phyloP scores from a whole-genome alignment of 208 protist species.

The Blechomonas ayalai region DNA sequence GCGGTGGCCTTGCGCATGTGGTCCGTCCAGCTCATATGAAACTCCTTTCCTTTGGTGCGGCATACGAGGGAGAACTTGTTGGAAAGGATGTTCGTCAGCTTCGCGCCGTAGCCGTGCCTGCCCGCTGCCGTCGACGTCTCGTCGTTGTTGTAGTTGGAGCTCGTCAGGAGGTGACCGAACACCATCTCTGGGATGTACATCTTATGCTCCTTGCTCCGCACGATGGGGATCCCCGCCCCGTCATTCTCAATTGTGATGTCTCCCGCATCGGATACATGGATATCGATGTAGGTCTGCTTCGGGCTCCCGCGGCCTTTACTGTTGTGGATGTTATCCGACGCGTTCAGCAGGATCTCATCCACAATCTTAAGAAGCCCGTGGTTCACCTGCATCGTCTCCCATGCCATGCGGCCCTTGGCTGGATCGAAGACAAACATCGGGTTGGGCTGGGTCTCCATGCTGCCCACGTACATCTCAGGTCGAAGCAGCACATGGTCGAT shows the following conservation, averaged over 20 bases:
- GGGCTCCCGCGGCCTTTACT: conserved; percentile 14
- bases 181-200: conserved; percentile 97
- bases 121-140: conserved; percentile 90
- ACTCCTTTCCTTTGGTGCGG: conserved; percentile 78
- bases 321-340: conserved; percentile 95
- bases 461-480: conserved; percentile 98
- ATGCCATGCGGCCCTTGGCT: conserved; percentile 71
- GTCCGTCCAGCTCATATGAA: conserved; percentile 93
- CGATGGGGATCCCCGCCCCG: conserved; percentile 92
- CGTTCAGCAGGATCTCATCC: conserved; percentile 98
- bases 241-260: conserved; percentile 95
- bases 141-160: conserved; percentile 96
- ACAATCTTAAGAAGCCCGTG: conserved; percentile 97
- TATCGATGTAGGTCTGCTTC: conserved; percentile 87
- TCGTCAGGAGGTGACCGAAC: conserved; percentile 96
- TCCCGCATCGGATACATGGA: conserved; percentile 82
- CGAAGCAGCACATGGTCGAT: conserved; percentile 96
- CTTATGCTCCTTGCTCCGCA: conserved; percentile 86
- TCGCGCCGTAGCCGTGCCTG: conserved; percentile 96
- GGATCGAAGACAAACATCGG: conserved; percentile 90
- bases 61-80: conserved; percentile 94
- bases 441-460: conserved; percentile 72
- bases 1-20: conserved; percentile 95
- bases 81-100: conserved; percentile 99
- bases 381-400: conserved; percentile 91